phyloP scores from a whole-genome alignment of 108 stramenopile species.

The Skeletonema menzelii region DNA sequence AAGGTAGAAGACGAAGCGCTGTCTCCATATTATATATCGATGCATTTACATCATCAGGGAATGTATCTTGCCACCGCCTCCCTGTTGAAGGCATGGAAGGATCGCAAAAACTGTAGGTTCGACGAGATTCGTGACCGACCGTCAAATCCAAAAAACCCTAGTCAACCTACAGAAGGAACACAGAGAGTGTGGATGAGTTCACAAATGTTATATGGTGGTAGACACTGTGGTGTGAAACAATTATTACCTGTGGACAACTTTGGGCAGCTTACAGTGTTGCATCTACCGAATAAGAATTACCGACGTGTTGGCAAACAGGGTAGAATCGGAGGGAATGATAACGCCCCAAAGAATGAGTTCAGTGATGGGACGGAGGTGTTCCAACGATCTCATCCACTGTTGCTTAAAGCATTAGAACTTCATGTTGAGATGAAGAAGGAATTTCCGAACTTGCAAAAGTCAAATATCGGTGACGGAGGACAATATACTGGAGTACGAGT shows the following conservation, averaged over 20 bases:
- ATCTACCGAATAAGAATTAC: constrained; percentile 91
- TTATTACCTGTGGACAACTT: constrained; percentile 71
- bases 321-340: constrained; percentile 46
- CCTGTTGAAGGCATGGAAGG: constrained; percentile 77
- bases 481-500: constrained; percentile 68
- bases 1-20: constrained; percentile 41
- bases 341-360: constrained; percentile 58
- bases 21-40: constrained; percentile 61
- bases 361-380: constrained; percentile 75
- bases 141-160: constrained; percentile 47
- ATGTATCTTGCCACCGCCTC: constrained; percentile 78
- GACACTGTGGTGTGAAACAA: constrained; percentile 77
- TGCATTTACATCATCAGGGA: constrained; percentile 86
- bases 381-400: constrained; percentile 41
- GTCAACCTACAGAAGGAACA: constrained; percentile 81
- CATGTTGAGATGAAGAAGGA: constrained; percentile 65
- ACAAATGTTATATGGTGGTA: constrained; percentile 72
- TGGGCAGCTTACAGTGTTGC: constrained; percentile 76
- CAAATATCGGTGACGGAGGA: constrained; percentile 18
- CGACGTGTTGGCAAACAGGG: constrained; percentile 76
- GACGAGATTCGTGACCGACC: constrained; percentile 70
- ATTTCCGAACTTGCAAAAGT: constrained; percentile 41
- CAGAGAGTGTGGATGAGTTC: constrained; percentile 87
- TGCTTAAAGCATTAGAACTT: constrained; percentile 72
- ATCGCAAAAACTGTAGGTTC: constrained; percentile 61